Evolutionary conservation across 2,329 filamentous ascomycete genomes (phyloP).

Genomic region (Xylariaceae sp.): DNA sequence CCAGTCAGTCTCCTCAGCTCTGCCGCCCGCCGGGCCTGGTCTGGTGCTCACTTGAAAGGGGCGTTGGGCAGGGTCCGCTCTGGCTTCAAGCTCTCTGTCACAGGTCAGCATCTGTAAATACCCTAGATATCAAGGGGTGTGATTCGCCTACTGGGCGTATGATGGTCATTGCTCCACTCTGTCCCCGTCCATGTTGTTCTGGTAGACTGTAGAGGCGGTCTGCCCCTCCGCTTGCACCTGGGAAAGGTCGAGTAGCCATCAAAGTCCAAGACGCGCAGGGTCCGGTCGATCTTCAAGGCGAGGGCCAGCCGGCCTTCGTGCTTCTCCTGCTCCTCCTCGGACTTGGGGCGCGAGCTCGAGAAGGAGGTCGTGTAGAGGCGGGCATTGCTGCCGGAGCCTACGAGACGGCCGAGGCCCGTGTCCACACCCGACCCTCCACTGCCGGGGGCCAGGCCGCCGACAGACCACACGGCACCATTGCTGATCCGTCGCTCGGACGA

Average conservation of each 20-base stretch:
- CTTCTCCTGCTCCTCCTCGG: constrained; percentile 55
- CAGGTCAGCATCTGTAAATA: too few species aligned
- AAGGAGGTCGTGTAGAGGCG: constrained; percentile 53
- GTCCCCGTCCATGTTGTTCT: constrained; percentile 36
- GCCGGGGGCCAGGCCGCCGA: constrained; percentile 57
- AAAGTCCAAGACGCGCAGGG: constrained; percentile 57
- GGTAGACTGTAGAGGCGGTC: constrained; percentile 14
- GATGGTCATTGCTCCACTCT: constrained; percentile 28
- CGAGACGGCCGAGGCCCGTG: constrained; percentile 54
- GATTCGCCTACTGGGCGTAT: constrained; percentile 12
- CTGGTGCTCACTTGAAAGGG: constrained; percentile 65
- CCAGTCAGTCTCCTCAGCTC: constrained; percentile 1
- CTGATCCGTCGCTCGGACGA: constrained; percentile 46
- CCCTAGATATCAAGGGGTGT: too few species aligned
- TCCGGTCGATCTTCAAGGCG: constrained; percentile 72
- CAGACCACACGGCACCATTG: constrained; percentile 65
- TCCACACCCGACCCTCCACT: constrained; percentile 38
- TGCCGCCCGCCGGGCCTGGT: too few species aligned
- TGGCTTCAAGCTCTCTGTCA: constrained; percentile 15
- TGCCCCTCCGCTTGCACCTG: constrained; percentile 20
- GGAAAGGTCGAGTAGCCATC: constrained; percentile 22
- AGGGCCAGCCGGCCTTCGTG: constrained; percentile 70
- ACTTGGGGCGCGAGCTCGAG: constrained; percentile 29
- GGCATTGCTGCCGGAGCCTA: constrained; percentile 67
- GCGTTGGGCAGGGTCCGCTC: constrained; percentile 53